Evolutionary conservation across 441 rosid species (phyloP).

Genomic region (Aquilaria agallochum): DNA sequence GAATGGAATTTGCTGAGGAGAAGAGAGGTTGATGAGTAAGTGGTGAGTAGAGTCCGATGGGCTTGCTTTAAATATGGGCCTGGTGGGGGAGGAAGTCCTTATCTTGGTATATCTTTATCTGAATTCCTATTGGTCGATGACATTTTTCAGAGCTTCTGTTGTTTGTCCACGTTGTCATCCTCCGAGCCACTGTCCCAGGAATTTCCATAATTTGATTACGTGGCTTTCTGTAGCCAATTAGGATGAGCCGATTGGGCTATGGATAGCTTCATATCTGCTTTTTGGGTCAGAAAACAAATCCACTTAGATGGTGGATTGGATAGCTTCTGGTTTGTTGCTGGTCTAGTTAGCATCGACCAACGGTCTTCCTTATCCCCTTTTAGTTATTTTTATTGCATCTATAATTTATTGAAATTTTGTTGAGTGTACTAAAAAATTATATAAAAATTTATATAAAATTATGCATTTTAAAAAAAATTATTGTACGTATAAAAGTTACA

Average conservation of each 20-base stretch:
- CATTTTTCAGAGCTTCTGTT: constrained; percentile 2
- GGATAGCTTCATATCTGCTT: constrained; percentile 10
- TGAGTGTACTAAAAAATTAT: no score
- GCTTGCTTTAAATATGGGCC: constrained; percentile 5
- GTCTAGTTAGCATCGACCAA: no score
- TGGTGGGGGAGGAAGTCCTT: constrained; percentile 8
- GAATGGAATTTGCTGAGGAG: not conserved
- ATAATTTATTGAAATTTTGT: no score
- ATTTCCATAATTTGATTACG: not conserved
- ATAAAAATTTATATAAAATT: no score
- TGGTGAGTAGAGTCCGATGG: not conserved
- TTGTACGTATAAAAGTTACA: no score
- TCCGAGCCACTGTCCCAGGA: not conserved
- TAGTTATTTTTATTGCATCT: no score
- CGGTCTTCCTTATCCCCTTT: no score
- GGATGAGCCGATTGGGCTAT: constrained; percentile 13
- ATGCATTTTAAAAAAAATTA: no score
- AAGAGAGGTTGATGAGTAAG: not conserved
- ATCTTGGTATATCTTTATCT: constrained; percentile 25
- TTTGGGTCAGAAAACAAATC: not conserved
- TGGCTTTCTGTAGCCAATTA: constrained; percentile 8
- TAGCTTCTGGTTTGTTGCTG: no score
- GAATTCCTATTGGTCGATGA: constrained; percentile 21
- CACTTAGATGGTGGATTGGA: no score
- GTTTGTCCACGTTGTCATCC: not conserved